Base-by-base conservation (phyloP, 2,329 filamentous ascomycete species). In the Alternaria infectoria region DNA sequence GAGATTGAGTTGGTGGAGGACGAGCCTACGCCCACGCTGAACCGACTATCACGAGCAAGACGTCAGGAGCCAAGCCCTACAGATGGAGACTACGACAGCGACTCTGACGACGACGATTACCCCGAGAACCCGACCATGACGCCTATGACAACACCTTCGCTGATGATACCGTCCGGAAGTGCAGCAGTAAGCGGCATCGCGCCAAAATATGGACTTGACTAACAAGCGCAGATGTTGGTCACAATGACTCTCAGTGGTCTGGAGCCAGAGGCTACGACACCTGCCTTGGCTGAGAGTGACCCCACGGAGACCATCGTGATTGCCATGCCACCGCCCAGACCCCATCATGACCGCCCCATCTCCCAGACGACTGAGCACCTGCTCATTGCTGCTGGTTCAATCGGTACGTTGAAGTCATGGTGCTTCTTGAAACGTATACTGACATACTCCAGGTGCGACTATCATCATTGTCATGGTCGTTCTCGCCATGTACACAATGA, bases 301-400 rank as follows among this genome's bases (percentile, higher is more conserved):
- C 74, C 75, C 2, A 69, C 66, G 4, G 70, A 73, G 30, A 77
- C 77, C 11, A 65, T 75, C 6, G 68, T 74, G 15, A 67, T 76
- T 9, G 57, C 69, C 12, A 59, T 75, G 40, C 56, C 68, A 15
- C 69, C 56, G 32, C 62, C 63, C 17, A 25, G 54, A 62, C 32
- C 67, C 62, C 32, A 67, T 66, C 30, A 61, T 66, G n/a, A 67
- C 44, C 62, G 68, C 23, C 72, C 46, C 13, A 62, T 81, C 30
- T 80, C 79, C 8, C 71, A 77, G 43, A 74, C 75, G 8, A 80
- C 79, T n/a, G 71, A 80, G 57, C 79, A 81, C 57, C 59, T 79
- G 62, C 74, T 81, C 28, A 81, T 81, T 26, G 79, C 79, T 56
- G 79, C 78, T 60, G 79, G 78, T 9, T 80, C 79, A n/a, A 80